Conservation (phyloP, 2,329 filamentous ascomycete genomes). For the Cordyceps pruinosa region DNA sequence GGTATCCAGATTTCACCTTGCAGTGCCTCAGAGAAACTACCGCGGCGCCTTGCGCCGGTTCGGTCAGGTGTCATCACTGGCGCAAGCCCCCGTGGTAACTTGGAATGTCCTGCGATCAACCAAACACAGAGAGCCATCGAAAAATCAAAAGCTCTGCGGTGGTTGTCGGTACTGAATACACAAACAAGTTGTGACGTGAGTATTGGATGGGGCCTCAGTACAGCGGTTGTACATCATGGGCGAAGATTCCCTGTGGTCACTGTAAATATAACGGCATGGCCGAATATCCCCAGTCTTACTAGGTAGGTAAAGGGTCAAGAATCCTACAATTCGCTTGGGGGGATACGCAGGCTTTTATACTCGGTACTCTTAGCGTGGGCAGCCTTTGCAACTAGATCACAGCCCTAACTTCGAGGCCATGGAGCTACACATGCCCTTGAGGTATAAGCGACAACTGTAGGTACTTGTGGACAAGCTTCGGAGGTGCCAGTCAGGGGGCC, state of each 20-base stretch:
- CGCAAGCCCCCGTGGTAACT: slow-evolving; percentile 7
- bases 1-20: neutral
- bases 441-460: too few species aligned
- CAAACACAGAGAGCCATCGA: slow-evolving; percentile 10
- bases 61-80: slow-evolving; percentile 10
- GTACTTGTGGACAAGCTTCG: too few species aligned
- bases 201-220: slow-evolving; percentile 8
- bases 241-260: slow-evolving; percentile 4
- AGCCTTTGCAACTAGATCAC: neutral
- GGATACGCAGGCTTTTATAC: neutral
- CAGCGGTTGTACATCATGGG: slow-evolving; percentile 6
- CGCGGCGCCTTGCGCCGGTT: slow-evolving; percentile 9
- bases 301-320: neutral
- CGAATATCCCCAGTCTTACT: neutral
- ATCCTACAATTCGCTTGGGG: neutral
- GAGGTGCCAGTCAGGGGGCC: too few species aligned
- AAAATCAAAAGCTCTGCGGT: slow-evolving; percentile 2
- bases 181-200: slow-evolving; percentile 1
- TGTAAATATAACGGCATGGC: neutral
- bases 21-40: slow-evolving; percentile 10
- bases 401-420: too few species aligned
- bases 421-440: too few species aligned
- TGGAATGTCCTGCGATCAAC: slow-evolving; percentile 3
- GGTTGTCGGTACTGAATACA: neutral
- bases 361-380: neutral